Conservation (phyloP, 2,329 filamentous ascomycete genomes). For the Monilinia vaccinii-corymbosi region DNA sequence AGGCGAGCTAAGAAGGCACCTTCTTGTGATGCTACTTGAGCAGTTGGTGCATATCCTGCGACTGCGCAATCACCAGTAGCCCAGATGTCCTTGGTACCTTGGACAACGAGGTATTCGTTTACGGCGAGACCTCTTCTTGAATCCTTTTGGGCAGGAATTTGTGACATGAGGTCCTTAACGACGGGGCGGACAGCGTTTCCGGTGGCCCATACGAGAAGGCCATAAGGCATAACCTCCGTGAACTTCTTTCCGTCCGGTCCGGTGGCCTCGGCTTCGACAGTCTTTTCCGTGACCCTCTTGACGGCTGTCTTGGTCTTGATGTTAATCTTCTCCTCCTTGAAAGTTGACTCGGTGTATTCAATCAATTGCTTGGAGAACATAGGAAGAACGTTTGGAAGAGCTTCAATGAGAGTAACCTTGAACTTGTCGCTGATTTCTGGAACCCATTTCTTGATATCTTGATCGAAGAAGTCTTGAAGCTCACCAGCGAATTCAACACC, state of each 20-base stretch:
- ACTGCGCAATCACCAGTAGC: constrained; percentile 95
- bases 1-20: constrained; percentile 88
- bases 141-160: constrained; percentile 90
- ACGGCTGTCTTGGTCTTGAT: constrained; percentile 99
- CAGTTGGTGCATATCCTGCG: constrained; percentile 94
- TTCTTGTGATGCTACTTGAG: constrained; percentile 93
- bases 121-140: constrained; percentile 91
- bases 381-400: constrained; percentile 89
- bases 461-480: constrained; percentile 97
- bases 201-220: constrained; percentile 95
- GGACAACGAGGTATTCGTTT: constrained; percentile 97
- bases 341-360: constrained; percentile 97
- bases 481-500: constrained; percentile 98
- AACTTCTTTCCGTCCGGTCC: constrained; percentile 79
- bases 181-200: constrained; percentile 88
- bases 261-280: constrained; percentile 80
- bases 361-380: constrained; percentile 99
- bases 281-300: constrained; percentile 89
- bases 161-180: constrained; percentile 81
- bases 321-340: constrained; percentile 96
- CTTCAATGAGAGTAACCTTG: constrained; percentile 95
- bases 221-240: constrained; percentile 77
- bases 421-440: constrained; percentile 92
- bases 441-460: constrained; percentile 96
- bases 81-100: constrained; percentile 96